A percentile compares a stretch with the other conserved stretches of the same genome.
Conservation (phyloP, 2,329 filamentous ascomycete species). For the Diaporthe vexans region DNA sequence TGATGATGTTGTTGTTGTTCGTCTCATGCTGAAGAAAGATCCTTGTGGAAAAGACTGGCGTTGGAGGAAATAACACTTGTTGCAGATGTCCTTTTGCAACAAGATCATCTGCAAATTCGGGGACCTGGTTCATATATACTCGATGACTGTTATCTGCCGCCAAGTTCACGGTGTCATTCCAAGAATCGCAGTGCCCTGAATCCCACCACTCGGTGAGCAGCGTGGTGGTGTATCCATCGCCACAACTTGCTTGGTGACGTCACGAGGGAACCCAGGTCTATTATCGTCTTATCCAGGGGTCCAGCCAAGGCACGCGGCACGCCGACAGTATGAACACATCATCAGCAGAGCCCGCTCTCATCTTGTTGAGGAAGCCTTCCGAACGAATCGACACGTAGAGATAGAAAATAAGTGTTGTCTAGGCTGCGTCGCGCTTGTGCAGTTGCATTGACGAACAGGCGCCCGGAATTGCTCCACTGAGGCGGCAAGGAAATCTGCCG, state of each 20-base stretch:
- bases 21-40: constrained; percentile 6
- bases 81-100: neutral
- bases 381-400: constrained; percentile 16
- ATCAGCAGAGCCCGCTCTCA: constrained; percentile 24
- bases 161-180: constrained; percentile 24
- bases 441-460: constrained; percentile 26
- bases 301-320: constrained; percentile 33
- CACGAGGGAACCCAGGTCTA: constrained; percentile 10
- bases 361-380: constrained; percentile 12
- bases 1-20: constrained; percentile 19
- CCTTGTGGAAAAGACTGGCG: neutral
- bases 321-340: neutral
- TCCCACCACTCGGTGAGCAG: constrained; percentile 22
- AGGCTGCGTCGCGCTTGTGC: constrained; percentile 19
- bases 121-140: constrained; percentile 1
- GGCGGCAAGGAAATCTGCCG: constrained; percentile 9
- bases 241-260: constrained; percentile 33
- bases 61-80: neutral
- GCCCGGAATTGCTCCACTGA: constrained; percentile 15
- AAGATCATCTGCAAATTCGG: neutral
- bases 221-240: constrained; percentile 22
- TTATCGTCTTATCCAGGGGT: constrained; percentile 32
- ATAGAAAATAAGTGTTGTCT: neutral
- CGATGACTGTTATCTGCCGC: neutral
- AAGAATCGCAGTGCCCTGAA: constrained; percentile 6